Base-by-base conservation (phyloP, 805 yeast species). In the Teunomyces barrocoloradensis region DNA sequence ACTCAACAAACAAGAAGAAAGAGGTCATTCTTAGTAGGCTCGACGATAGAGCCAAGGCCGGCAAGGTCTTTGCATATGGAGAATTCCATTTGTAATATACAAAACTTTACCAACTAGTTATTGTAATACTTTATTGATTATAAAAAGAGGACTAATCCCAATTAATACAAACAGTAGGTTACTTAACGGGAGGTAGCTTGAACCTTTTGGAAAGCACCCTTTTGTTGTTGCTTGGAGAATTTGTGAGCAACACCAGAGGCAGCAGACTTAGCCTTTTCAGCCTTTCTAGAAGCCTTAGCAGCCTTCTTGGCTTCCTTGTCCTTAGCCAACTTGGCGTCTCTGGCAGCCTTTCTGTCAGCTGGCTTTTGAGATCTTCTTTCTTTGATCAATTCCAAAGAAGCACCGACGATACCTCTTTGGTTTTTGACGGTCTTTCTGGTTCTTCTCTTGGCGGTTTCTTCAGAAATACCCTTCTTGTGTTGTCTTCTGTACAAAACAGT, bases 371-470 rank as follows among this genome's bases (percentile, higher is more conserved):
- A 71, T 81, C 97, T 90, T 86, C 96, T 89, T 84, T 92, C 96
- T 81, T 89, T 92, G 82, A 94, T 94, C 74, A 90, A 85, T 63
- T 94, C 99, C 68, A 94, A 82, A 69, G 99, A 89, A 74, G 98
- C 99, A 85, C 99, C 99, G 63, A 92, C 98, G 74, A 94, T 86
- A 60, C 96, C 97, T 85, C 99, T 94, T 82, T 91, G 97, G 78
- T 87, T 84, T 87, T 94, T 94, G 78, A 91, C 95, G 70, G 96
- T 75, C 85, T 89, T 91, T 85, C 97, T 92, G 65, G 94, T 63
- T 81, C 96, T 89, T 87, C 89, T 95, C 87, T 89, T 94, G 76
- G 95, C 66, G 65, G 87, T 89, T 82, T 94, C 99, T 84, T 94
- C 99, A 71, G 97, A 85, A 74, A 92, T 84, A 82, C 99, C 99